Evolutionary conservation across 2,329 filamentous ascomycete genomes (phyloP).

Genomic region (Sphaerostilbella broomeana): DNA sequence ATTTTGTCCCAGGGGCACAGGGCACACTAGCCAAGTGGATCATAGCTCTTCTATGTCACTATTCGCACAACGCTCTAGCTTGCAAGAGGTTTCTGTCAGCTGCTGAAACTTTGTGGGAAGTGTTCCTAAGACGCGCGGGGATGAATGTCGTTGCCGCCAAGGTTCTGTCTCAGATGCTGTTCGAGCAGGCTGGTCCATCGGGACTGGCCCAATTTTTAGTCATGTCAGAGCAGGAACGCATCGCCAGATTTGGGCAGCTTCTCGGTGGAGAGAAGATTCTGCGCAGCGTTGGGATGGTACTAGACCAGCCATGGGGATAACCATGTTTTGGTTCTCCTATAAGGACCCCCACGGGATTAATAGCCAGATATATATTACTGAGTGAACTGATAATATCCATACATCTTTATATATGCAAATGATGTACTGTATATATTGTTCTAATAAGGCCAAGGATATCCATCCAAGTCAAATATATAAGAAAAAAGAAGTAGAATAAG

Average conservation of each 20-base stretch:
- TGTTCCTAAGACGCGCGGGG: slow-evolving; percentile 30
- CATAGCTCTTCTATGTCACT: slow-evolving; percentile 43
- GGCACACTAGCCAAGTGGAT: slow-evolving; percentile 49
- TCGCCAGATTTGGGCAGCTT: slow-evolving; percentile 19
- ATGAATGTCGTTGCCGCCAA: slow-evolving; percentile 33
- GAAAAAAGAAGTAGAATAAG: too few relatives aligned
- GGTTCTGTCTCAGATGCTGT: slow-evolving; percentile 23
- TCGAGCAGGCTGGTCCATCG: slow-evolving; percentile 18
- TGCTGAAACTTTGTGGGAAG: slow-evolving; percentile 36
- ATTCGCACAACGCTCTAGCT: slow-evolving; percentile 23
- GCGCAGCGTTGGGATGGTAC: not conserved
- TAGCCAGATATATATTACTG: not conserved
- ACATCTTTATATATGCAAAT: too few relatives aligned
- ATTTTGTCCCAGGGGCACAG: slow-evolving; percentile 45
- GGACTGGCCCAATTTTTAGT: slow-evolving; percentile 27
- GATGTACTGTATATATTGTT: too few relatives aligned
- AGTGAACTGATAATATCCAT: too few relatives aligned
- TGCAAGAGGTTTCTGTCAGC: slow-evolving; percentile 30
- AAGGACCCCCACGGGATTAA: not conserved
- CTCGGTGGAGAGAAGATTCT: slow-evolving; percentile 24
- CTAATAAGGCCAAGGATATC: too few relatives aligned
- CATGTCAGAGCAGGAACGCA: slow-evolving; percentile 23
- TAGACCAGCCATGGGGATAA: slow-evolving; percentile 8
- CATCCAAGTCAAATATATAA: too few relatives aligned
- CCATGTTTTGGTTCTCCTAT: not conserved